Base-by-base conservation (phyloP, 1,284 basidiomycete species). In the Rhodotorula sp. region DNA sequence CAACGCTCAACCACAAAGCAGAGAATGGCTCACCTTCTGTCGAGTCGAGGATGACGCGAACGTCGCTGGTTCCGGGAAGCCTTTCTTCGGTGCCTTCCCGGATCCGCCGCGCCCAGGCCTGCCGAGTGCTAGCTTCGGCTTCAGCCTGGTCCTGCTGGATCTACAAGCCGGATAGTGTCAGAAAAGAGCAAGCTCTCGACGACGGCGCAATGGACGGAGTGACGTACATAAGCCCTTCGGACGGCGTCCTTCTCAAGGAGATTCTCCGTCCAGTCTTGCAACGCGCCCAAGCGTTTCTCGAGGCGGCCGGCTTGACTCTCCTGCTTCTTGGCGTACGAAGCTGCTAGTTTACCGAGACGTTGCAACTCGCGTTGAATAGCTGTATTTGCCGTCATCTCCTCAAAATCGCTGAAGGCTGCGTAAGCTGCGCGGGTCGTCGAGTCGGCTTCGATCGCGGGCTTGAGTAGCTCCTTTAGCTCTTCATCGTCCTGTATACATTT, bases 221-320 rank as follows among this genome's bases (percentile, higher is more conserved):
- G 38, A 66, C 68, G 18, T 19, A 66, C 68, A 45, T 69, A 64
- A 8, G 66, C 66, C 2, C 62, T 60, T 19, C 69, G 28, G 5
- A 52, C 60, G 8, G 58, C 47, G 38, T 71, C 69, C 31, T 64
- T 57, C 43, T 71, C 69, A 19, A 52, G 62, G 5, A 71, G 60
- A 45, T 61, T 66, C 47, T 45, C 57, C 52, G 58, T 55, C 69
- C 69, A 71, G 19, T 64, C 69, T 50, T 45, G 61, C 43, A 67
- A 54, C 1, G 60, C 43, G 1, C 18, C 58, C 2, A 66, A 50
- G 5, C 67, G 69, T 18, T 49, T 59, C 8, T 66, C 56, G 21
- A 67, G 38, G n/a, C 69, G 55, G 14, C 64, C 60, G 3, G 66
- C 56, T 0, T 60, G 55, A 7, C 48, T 38, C 31, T 64, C 66